Conservation (phyloP, 352 stramenopile species). For the Phytophthora pisi region DNA sequence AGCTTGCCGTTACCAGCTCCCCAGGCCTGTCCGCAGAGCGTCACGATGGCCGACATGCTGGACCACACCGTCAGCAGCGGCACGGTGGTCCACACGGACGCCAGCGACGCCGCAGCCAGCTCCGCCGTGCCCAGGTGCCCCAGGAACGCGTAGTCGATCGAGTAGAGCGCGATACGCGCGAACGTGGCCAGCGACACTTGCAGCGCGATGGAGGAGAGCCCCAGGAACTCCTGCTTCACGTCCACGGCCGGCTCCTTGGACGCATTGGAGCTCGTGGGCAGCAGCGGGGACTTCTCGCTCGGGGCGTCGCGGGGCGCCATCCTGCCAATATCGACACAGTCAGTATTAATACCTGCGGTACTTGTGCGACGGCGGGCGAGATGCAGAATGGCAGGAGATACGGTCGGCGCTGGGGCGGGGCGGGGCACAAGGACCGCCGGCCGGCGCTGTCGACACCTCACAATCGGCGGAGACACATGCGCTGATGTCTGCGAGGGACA, state of each 20-base stretch:
- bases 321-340: neutral
- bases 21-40: constrained; percentile 74
- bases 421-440: neutral
- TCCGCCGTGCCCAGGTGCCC: constrained; percentile 69
- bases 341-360: no score
- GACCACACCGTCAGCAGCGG: constrained; percentile 72
- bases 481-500: constrained; percentile 16
- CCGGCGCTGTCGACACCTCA: neutral
- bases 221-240: constrained; percentile 48
- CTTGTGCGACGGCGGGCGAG: constrained; percentile 10
- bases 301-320: constrained; percentile 24
- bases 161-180: constrained; percentile 69
- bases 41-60: constrained; percentile 69
- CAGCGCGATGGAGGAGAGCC: constrained; percentile 68
- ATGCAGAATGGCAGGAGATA: constrained; percentile 17
- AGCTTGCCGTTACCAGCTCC: constrained; percentile 64
- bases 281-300: constrained; percentile 32
- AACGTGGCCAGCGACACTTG: constrained; percentile 78
- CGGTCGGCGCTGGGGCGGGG: neutral
- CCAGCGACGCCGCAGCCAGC: constrained; percentile 71
- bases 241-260: constrained; percentile 44
- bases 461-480: neutral
- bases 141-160: constrained; percentile 79
- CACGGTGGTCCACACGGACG: constrained; percentile 71
- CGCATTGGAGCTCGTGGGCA: constrained; percentile 13